Conservation (phyloP, 345 rosid species). For the Corchorus capsularis region DNA sequence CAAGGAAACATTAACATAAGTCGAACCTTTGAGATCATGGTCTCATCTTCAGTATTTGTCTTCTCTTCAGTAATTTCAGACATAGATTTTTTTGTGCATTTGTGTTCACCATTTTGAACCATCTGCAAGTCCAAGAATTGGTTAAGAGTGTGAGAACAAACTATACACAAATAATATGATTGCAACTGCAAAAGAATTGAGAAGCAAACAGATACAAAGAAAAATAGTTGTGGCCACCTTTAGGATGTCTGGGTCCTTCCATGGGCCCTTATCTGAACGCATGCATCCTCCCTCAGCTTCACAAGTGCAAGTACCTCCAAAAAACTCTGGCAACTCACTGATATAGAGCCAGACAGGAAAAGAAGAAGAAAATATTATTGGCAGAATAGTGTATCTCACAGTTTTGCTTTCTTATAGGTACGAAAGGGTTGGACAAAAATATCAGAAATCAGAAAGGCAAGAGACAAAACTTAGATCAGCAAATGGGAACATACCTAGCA, state of each 20-base stretch:
- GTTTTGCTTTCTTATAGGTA: not conserved
- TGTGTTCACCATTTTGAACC: constrained; percentile 73
- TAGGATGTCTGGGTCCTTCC: constrained; percentile 74
- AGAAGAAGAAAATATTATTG: not conserved
- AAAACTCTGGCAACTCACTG: constrained; percentile 89
- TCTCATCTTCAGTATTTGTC: constrained; percentile 51
- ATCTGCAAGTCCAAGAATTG: constrained; percentile 44
- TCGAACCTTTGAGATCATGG: constrained; percentile 41
- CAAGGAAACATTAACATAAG: not conserved
- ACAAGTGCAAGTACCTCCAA: constrained; percentile 93
- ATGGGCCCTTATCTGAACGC: constrained; percentile 95
- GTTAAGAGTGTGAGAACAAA: not conserved
- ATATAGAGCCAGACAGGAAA: constrained; percentile 16
- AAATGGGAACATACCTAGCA: constrained; percentile 48
- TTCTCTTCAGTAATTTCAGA: constrained; percentile 41
- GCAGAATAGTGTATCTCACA: not conserved
- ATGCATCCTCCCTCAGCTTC: constrained; percentile 84
- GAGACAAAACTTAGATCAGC: not conserved
- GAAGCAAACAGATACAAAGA: not conserved
- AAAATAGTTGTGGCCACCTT: constrained; percentile 44
- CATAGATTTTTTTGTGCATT: constrained; percentile 48
- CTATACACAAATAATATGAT: not conserved
- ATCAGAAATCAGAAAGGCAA: not conserved
- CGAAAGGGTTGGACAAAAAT: not conserved
- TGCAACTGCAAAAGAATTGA: not conserved